phyloP scores from a whole-genome alignment of 306 rosid genomes.

The Prunus kanzakura region DNA sequence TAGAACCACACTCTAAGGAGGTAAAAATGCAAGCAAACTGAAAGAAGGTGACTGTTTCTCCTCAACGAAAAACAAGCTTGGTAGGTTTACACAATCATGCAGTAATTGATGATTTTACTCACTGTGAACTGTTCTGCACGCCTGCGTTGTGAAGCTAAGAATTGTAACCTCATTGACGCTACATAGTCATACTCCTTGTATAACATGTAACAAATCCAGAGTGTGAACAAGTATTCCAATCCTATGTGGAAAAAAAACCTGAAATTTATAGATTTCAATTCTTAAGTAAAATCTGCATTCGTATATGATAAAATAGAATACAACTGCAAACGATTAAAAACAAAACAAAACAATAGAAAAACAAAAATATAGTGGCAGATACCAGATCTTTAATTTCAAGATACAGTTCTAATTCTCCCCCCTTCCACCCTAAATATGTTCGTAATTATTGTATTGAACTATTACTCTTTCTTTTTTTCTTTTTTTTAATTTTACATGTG shows the following conservation, averaged over 20 bases:
- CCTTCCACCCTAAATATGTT: too few relatives aligned
- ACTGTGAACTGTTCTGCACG: conserved; percentile 90
- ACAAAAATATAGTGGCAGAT: background rate
- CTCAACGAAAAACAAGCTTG: background rate
- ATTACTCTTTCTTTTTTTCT: too few relatives aligned
- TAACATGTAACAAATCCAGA: conserved; percentile 72
- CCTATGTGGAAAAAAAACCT: conserved; percentile 89
- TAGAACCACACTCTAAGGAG: background rate
- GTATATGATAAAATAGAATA: background rate
- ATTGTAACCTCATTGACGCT: conserved; percentile 72
- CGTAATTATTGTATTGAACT: too few relatives aligned
- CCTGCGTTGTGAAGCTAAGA: conserved; percentile 74
- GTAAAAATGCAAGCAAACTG: background rate
- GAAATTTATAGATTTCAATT: conserved; percentile 28
- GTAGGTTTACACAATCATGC: background rate
- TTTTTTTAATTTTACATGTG: background rate
- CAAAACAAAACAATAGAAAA: background rate
- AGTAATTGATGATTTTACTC: conserved; percentile 26
- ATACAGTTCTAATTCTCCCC: too few relatives aligned
- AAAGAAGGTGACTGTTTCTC: background rate
- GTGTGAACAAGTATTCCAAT: conserved; percentile 80
- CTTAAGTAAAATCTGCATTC: background rate
- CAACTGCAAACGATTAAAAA: too few relatives aligned
- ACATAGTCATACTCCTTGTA: conserved; percentile 72
- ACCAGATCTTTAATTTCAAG: background rate